phyloP scores from a whole-genome alignment of 1,284 basidiomycete genomes.

The Puccinia coronata region DNA sequence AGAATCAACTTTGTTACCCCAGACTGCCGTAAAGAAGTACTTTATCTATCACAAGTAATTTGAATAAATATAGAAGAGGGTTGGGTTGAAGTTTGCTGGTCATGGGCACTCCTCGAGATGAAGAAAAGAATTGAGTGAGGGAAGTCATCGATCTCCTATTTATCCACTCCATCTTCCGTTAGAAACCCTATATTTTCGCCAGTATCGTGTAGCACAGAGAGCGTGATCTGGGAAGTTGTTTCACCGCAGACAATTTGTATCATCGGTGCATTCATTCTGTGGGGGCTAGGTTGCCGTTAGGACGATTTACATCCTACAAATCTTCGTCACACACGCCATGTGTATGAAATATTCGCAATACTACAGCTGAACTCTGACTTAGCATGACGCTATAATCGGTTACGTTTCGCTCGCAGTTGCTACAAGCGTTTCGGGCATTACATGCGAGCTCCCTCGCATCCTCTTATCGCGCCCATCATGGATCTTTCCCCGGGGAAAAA shows the following conservation, averaged over 20 bases:
- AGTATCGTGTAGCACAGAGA: neutral
- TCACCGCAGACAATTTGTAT: constrained; percentile 3
- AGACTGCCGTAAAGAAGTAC: neutral
- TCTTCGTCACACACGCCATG: neutral
- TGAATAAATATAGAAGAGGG: neutral
- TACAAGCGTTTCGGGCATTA: no score
- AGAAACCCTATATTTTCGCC: neutral
- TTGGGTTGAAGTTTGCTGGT: neutral
- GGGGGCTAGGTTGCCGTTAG: neutral
- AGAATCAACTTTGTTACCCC: neutral
- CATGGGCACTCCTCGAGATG: constrained; percentile 10
- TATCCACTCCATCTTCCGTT: neutral
- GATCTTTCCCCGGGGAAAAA: no score
- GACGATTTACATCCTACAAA: neutral
- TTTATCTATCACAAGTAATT: neutral
- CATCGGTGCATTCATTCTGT: neutral
- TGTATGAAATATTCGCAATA: neutral
- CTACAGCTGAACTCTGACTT: neutral
- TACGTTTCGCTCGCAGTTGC: neutral
- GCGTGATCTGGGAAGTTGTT: neutral
- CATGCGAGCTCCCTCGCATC: no score
- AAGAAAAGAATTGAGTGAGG: neutral
- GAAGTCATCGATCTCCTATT: neutral
- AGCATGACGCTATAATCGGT: no score
- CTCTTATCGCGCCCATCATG: no score